These are phyloP conservation scores for Hyphopichia khmerensis DNA, from an alignment of 1,139 yeast species.

Conservation along the genomic window DNA sequence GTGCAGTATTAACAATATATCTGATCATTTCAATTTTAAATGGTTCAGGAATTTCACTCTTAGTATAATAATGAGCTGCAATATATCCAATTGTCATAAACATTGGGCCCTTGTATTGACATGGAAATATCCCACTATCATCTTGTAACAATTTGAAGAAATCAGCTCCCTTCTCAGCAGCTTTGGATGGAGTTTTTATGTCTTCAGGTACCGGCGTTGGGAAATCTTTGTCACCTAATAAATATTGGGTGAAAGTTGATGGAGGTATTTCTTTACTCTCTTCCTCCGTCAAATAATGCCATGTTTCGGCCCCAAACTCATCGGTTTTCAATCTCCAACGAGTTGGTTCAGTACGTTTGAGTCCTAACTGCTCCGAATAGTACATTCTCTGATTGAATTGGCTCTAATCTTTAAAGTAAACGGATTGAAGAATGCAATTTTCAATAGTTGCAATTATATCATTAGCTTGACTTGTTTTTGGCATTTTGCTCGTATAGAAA, in stretches of 20 bases:
- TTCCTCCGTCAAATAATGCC: slow-evolving; percentile 64
- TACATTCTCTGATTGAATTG: slow-evolving; percentile 25
- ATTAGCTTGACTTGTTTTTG: too few relatives aligned
- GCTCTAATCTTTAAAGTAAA: too few relatives aligned
- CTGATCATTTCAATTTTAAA: slow-evolving; percentile 70
- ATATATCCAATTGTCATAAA: slow-evolving; percentile 92
- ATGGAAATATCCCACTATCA: slow-evolving; percentile 81
- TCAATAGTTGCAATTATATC: too few relatives aligned
- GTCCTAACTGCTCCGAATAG: slow-evolving; percentile 63
- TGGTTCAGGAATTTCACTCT: slow-evolving; percentile 66
- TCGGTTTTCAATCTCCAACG: slow-evolving; percentile 78
- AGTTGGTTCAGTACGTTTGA: slow-evolving; percentile 64
- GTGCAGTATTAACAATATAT: slow-evolving; percentile 83
- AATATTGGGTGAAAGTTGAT: slow-evolving; percentile 57
- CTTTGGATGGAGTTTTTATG: slow-evolving; percentile 50
- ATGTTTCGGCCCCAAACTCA: slow-evolving; percentile 72
- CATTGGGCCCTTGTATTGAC: slow-evolving; percentile 97
- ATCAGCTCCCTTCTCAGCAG: slow-evolving; percentile 74
- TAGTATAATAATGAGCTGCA: slow-evolving; percentile 69
- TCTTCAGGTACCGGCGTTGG: slow-evolving; percentile 37
- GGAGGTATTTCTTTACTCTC: slow-evolving; percentile 46
- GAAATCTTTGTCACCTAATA: slow-evolving; percentile 47
- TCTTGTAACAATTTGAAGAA: slow-evolving; percentile 73
- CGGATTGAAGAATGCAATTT: too few relatives aligned
- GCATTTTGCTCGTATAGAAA: too few relatives aligned